These are phyloP conservation scores for Beauveria sp. DNA, from an alignment of 2,329 filamentous ascomycete genomes.

Conservation along the genomic window DNA sequence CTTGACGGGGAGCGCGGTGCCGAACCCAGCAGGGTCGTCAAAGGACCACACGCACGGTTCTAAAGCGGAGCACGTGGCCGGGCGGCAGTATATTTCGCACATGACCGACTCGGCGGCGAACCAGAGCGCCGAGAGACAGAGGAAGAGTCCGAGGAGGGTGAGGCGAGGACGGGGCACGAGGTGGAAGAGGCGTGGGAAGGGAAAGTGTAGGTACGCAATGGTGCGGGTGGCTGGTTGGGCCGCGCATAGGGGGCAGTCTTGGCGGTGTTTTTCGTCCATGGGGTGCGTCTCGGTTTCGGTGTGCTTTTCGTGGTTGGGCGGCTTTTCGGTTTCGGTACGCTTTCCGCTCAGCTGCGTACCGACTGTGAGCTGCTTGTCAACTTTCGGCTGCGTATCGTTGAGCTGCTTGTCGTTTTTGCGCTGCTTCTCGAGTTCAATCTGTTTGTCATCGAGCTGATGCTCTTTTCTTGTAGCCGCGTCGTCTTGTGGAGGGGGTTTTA, in stretches of 20 bases:
- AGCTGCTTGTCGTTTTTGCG: background rate
- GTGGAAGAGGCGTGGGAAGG: conserved; percentile 40
- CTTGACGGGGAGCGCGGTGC: conserved; percentile 53
- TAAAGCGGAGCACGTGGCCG: conserved; percentile 38
- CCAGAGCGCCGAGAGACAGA: conserved; percentile 43
- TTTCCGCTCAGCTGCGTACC: background rate
- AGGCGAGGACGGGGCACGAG: conserved; percentile 36
- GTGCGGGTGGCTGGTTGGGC: conserved; percentile 1
- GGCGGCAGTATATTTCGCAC: conserved; percentile 47
- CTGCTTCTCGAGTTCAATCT: background rate
- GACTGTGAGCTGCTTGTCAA: background rate
- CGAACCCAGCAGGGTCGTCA: conserved; percentile 50
- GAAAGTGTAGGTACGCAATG: conserved; percentile 32
- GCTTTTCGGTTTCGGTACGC: background rate
- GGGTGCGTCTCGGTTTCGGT: background rate
- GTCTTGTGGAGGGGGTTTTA: background rate
- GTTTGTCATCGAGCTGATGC: background rate
- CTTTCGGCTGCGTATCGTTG: background rate
- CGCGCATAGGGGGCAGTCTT: conserved; percentile 9
- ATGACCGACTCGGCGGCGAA: conserved; percentile 44
- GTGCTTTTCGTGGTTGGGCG: background rate
- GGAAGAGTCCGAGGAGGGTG: conserved; percentile 39
- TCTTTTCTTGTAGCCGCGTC: too few species aligned
- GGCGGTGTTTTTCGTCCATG: background rate
- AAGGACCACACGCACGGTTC: conserved; percentile 46